Base-by-base conservation (phyloP, 1,284 basidiomycete species). In the Ustilago vetiveriae region DNA sequence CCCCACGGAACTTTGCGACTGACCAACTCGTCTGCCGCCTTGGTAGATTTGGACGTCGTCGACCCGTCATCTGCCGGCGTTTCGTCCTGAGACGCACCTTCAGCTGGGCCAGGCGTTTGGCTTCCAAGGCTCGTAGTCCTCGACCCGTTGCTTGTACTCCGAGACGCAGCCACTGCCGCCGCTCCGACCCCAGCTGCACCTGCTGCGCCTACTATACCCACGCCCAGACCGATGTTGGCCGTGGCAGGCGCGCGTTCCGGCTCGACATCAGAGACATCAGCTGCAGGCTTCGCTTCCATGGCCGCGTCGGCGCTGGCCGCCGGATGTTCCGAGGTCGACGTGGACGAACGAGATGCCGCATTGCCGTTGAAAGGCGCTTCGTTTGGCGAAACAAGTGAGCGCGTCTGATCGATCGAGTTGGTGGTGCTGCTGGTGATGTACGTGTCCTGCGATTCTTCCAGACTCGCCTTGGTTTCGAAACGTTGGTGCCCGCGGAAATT, bases 1-100 rank as follows among this genome's bases (percentile, higher is more conserved):
- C 65, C 60, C 72, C 72, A 76, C 11, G 74, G 74, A 17, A 78
- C 64, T 30, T 76, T 76, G 33, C 74, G 65, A 42, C 74, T 74
- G n/a, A 68, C 66, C 22, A 69, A 47, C 38, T 70, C 69, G 7
- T 69, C 65, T 3, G 50, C 14, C 5, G 47, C 22, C 35, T 55
- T 59, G 35, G 46, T 24, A 37, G 39, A 49, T 27, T 52, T 60
- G 40, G 56, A 59, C 4, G 51, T 48, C 6, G 63, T 33, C 10
- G 51, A 60, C n/a, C 52, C 47, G 29, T 66, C 63, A 29, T 59
- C 63, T 14, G 43, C 52, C 27, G 41, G 9, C 4, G 38, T 9
- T 14, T 49, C 62, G 4, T 65, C 62, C 10, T 37, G 45, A 21
- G 33, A 41, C 13, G 33, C 39, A 14, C 24, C 46, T 11, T 63